phyloP scores from a whole-genome alignment of 352 stramenopile genomes.

The Globisporangium iwayamae region DNA sequence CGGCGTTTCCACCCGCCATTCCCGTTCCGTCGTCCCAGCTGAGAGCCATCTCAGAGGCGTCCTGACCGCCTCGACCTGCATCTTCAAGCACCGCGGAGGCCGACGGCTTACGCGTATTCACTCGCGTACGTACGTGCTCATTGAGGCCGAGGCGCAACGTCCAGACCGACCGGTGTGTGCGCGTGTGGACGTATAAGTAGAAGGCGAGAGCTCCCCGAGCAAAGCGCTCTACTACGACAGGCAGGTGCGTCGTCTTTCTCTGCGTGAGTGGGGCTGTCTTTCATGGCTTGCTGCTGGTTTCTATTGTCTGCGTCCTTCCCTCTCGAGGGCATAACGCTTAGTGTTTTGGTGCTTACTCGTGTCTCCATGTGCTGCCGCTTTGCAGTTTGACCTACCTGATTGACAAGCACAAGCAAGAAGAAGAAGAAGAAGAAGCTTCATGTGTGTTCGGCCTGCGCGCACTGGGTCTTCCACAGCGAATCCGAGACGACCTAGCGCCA shows the following conservation, averaged over 20 bases:
- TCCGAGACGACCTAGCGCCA: slow-evolving; percentile 6
- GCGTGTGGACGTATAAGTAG: neutral
- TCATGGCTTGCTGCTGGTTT: neutral
- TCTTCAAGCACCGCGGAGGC: neutral
- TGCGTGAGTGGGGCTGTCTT: neutral
- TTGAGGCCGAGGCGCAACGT: neutral
- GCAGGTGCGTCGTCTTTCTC: neutral
- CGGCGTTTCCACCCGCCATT: slow-evolving; percentile 1
- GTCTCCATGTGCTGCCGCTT: neutral
- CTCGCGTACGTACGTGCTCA: neutral
- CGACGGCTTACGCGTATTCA: neutral
- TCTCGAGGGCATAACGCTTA: neutral
- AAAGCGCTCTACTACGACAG: neutral
- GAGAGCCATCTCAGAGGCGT: neutral
- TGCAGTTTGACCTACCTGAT: neutral
- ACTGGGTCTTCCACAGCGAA: neutral
- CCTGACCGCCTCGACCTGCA: neutral
- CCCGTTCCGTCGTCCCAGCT: slow-evolving; percentile 1
- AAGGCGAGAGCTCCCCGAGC: neutral
- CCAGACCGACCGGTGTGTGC: neutral
- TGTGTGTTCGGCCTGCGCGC: slow-evolving; percentile 42
- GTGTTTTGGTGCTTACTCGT: neutral
- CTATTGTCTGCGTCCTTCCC: neutral
- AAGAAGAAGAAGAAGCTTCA: slow-evolving; percentile 12
- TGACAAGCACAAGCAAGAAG: neutral